Conservation (phyloP, 202 grass and related monocot species). For the Miscanthus sacchariflorus region DNA sequence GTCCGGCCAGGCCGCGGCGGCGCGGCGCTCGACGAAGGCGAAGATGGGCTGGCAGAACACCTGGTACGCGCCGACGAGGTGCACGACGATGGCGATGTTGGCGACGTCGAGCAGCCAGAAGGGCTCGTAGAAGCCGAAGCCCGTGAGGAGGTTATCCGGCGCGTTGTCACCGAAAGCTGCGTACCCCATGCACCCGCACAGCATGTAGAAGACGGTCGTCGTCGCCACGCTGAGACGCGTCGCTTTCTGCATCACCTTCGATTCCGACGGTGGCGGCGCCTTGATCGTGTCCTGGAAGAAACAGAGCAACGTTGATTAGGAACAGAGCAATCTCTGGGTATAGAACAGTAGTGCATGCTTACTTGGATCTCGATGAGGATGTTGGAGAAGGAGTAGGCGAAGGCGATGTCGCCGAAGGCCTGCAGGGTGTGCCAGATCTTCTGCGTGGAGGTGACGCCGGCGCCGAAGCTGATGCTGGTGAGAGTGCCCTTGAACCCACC, state of each 20-base stretch:
- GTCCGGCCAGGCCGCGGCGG: constrained; percentile 41
- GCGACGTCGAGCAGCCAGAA: constrained; percentile 91
- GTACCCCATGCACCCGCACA: constrained; percentile 92
- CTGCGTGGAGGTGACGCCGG: constrained; percentile 47
- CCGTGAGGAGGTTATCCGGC: constrained; percentile 84
- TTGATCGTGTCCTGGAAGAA: constrained; percentile 69
- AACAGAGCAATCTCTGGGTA: not conserved
- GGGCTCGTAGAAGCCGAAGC: constrained; percentile 92
- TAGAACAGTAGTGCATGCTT: no score
- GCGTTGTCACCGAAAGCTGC: constrained; percentile 80
- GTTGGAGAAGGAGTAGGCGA: constrained; percentile 81
- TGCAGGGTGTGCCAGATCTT: constrained; percentile 69
- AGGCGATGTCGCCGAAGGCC: constrained; percentile 68
- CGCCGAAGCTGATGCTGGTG: constrained; percentile 68
- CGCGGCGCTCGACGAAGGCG: constrained; percentile 71
- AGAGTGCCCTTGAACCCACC: constrained; percentile 69
- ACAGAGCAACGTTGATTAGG: not conserved
- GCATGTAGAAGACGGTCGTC: constrained; percentile 86
- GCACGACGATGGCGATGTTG: constrained; percentile 81
- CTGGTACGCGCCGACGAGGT: constrained; percentile 37
- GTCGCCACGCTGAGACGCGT: constrained; percentile 61
- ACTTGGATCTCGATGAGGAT: constrained; percentile 79
- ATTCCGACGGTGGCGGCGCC: constrained; percentile 75
- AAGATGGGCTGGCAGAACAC: constrained; percentile 87
- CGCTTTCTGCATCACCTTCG: constrained; percentile 85